phyloP scores from a whole-genome alignment of 2,329 filamentous ascomycete species.

The Epichloe scottii region DNA sequence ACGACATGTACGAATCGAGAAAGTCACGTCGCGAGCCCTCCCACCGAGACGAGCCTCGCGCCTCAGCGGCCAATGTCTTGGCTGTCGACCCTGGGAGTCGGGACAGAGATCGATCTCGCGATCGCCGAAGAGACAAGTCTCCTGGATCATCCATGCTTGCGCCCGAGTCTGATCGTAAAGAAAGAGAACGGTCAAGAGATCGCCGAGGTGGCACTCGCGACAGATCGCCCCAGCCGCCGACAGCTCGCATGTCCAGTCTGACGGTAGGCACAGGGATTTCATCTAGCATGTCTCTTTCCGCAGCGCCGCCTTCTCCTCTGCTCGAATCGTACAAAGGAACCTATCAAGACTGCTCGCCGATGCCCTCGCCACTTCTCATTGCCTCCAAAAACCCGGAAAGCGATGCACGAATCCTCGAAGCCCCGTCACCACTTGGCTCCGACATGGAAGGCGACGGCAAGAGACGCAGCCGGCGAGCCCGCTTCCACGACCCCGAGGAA shows the following conservation, averaged over 20 bases:
- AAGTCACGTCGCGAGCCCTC: constrained; percentile 12
- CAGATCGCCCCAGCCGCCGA: constrained; percentile 35
- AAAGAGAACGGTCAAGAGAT: constrained; percentile 15
- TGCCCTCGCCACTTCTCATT: constrained; percentile 69
- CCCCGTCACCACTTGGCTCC: constrained; percentile 39
- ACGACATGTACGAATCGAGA: constrained; percentile 11
- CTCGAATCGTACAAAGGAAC: constrained; percentile 88
- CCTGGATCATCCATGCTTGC: constrained; percentile 11
- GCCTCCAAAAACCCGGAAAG: constrained; percentile 35
- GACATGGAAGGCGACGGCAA: constrained; percentile 31
- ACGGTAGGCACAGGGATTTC: constrained; percentile 34
- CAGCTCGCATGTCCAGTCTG: constrained; percentile 38
- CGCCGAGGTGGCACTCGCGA: constrained; percentile 26
- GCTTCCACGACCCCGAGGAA: constrained; percentile 76
- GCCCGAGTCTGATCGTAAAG: constrained; percentile 10
- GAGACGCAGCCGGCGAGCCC: constrained; percentile 42
- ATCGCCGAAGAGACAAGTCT: constrained; percentile 19
- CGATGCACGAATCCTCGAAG: constrained; percentile 34
- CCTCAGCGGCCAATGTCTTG: constrained; percentile 26
- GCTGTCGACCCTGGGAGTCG: constrained; percentile 27
- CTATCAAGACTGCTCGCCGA: constrained; percentile 87
- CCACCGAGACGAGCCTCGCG: constrained; percentile 23
- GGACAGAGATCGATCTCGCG: constrained; percentile 22
- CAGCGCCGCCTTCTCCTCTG: constrained; percentile 67
- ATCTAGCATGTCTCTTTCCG: constrained; percentile 32